Conservation (phyloP, 495 filamentous ascomycete genomes). For the Parathielavia appendiculata region DNA sequence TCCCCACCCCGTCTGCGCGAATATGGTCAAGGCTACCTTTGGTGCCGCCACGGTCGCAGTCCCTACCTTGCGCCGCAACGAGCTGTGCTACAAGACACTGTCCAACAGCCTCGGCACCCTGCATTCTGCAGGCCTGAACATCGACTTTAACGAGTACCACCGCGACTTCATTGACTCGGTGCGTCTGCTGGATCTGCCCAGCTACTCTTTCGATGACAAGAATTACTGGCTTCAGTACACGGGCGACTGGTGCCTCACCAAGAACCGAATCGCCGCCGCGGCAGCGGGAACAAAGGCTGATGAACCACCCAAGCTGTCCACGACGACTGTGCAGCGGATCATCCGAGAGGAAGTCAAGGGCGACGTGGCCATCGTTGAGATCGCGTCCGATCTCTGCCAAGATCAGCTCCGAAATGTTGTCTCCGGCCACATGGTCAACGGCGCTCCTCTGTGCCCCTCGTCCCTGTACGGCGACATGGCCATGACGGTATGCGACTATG, state of each 20-base stretch:
- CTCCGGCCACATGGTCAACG: constrained; percentile 70
- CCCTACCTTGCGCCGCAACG: constrained; percentile 49
- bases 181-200: constrained; percentile 61
- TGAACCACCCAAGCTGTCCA: constrained; percentile 49
- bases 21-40: constrained; percentile 65
- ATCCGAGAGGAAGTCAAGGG: constrained; percentile 52
- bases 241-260: constrained; percentile 63
- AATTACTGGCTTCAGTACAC: constrained; percentile 78
- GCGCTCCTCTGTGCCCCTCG: constrained; percentile 46
- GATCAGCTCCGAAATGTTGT: constrained; percentile 57
- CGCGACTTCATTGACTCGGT: constrained; percentile 58
- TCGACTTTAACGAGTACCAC: constrained; percentile 78
- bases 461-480: constrained; percentile 75
- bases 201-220: constrained; percentile 75
- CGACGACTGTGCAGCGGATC: constrained; percentile 49
- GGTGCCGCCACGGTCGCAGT: constrained; percentile 51
- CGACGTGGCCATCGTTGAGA: constrained; percentile 51
- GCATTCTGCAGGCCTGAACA: constrained; percentile 58
- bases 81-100: constrained; percentile 62
- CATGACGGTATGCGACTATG: constrained; percentile 64
- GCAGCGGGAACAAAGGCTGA: constrained; percentile 35
- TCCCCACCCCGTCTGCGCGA: constrained; percentile 62
- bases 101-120: constrained; percentile 55
- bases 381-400: constrained; percentile 62
- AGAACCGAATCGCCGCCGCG: constrained; percentile 57